Base-by-base conservation (phyloP, 768 basidiomycete species). In the Termitomyces bulborhizus region DNA sequence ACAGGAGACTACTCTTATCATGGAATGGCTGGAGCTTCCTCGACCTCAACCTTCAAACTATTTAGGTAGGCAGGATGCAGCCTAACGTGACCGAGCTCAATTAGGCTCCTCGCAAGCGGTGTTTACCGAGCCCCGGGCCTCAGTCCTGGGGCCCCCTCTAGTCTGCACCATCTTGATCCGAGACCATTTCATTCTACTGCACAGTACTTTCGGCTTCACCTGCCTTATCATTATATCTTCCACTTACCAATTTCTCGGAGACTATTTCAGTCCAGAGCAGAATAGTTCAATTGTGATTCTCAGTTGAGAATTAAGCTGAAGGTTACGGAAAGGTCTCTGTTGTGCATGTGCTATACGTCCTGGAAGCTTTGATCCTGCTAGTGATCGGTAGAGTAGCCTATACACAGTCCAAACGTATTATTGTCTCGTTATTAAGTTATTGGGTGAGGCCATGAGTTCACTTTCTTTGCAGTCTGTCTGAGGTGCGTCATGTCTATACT, bases 11-110 rank as follows among this genome's bases (percentile, higher is more conserved):
- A 21, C 21, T 46, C 44, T 37, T 53, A 12, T 31, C 29, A 18
- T 26, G 42, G 42, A 41, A 42, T 48, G 21, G 24, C 32, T 48
- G 34, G 58, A 60, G 53, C 42, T 31, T 13, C 32, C 24, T 54
- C 57, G 53, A 55, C 42, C 60, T 59, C 55, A 61, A 57, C 42
- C 57, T 61, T 53, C 53, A 54, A 59, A 46, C 36, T 54, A 45
- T 40, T 46, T 46, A 34, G 3, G 34, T 34, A 21, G 21, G 27
- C 37, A 56, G 6, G 21, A 26, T 34, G 45, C 34, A 16, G 50
- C 42, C 48, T 55, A 50, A 47, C 49, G 39, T 51, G 45, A 18
- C 42, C 46, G 18, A 50, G 37, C 43, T 58, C 49, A 51, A 45
- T 46, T 54, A 58, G 31, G 34, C 55, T 60, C 39, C 46, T 21